Conservation (phyloP, 2,329 filamentous ascomycete species). For the Capronia epimyces region DNA sequence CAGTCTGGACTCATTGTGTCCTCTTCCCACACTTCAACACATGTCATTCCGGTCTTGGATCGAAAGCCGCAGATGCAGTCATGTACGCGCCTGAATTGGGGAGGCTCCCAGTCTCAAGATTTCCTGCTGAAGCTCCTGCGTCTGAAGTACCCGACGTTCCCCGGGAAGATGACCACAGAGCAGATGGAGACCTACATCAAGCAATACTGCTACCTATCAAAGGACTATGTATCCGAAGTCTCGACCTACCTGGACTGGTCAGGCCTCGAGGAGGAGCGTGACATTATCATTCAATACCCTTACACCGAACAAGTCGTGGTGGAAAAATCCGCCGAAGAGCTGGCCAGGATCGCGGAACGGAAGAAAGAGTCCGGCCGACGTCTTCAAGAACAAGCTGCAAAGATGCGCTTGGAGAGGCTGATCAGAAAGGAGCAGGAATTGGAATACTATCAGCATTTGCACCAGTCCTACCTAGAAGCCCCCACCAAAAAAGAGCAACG, state of each 20-base stretch:
- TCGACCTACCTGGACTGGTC: slow-evolving; percentile 79
- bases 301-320: slow-evolving; percentile 85
- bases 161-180: slow-evolving; percentile 74
- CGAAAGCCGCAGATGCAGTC: slow-evolving; percentile 77
- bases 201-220: slow-evolving; percentile 84
- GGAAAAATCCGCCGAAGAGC: slow-evolving; percentile 90
- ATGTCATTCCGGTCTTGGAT: slow-evolving; percentile 88
- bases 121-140: slow-evolving; percentile 84
- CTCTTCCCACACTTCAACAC: slow-evolving; percentile 88
- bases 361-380: slow-evolving; percentile 90
- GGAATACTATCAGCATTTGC: slow-evolving; percentile 85
- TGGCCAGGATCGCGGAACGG: slow-evolving; percentile 82
- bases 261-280: slow-evolving; percentile 73
- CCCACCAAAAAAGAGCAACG: slow-evolving; percentile 87
- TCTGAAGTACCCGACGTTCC: slow-evolving; percentile 81
- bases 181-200: slow-evolving; percentile 84
- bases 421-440: slow-evolving; percentile 94
- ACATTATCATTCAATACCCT: slow-evolving; percentile 85
- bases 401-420: slow-evolving; percentile 91
- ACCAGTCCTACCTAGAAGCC: slow-evolving; percentile 54
- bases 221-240: slow-evolving; percentile 75
- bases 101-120: slow-evolving; percentile 80
- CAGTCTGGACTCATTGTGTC: slow-evolving; percentile 82
- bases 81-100: slow-evolving; percentile 89
- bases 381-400: slow-evolving; percentile 90